phyloP scores from a whole-genome alignment of 1,284 basidiomycete species.

The Ceratobasidium sp. region DNA sequence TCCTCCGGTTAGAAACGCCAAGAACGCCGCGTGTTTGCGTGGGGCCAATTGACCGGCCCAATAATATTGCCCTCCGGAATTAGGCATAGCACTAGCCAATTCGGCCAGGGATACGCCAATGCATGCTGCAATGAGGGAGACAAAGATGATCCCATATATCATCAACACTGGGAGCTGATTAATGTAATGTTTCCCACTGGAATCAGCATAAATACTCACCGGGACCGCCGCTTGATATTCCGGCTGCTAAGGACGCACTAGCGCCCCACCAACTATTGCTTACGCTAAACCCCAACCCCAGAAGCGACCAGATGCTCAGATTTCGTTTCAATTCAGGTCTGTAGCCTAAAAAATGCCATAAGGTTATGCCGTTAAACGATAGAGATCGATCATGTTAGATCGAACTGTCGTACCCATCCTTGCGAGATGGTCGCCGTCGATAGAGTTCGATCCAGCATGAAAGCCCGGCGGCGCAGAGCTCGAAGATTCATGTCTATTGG shows the following conservation, averaged over 20 bases:
- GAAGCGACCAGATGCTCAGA: conserved; percentile 27
- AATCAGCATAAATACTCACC: not conserved
- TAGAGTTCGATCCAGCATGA: not conserved
- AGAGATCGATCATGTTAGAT: not conserved
- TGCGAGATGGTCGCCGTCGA: conserved; percentile 22
- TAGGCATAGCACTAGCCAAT: conserved; percentile 38
- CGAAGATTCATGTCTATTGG: not conserved
- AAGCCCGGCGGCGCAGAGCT: not conserved
- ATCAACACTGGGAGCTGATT: not conserved
- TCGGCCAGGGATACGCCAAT: conserved; percentile 34
- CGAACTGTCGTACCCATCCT: conserved; percentile 19
- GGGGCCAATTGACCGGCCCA: conserved; percentile 33
- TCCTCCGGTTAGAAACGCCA: conserved; percentile 12
- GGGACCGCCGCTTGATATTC: conserved; percentile 1
- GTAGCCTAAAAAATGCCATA: conserved; percentile 2
- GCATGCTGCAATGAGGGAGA: conserved; percentile 14
- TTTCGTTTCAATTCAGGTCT: conserved; percentile 17
- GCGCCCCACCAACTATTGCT: conserved; percentile 27
- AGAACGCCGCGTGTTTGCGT: conserved; percentile 16
- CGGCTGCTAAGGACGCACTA: not conserved
- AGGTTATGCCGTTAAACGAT: too few species aligned
- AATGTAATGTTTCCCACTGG: not conserved
- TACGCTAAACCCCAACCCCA: conserved; percentile 29
- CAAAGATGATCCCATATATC: conserved; percentile 26
- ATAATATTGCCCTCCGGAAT: conserved; percentile 39